phyloP scores from a whole-genome alignment of 1,284 basidiomycete species.

The Irpex sp. region DNA sequence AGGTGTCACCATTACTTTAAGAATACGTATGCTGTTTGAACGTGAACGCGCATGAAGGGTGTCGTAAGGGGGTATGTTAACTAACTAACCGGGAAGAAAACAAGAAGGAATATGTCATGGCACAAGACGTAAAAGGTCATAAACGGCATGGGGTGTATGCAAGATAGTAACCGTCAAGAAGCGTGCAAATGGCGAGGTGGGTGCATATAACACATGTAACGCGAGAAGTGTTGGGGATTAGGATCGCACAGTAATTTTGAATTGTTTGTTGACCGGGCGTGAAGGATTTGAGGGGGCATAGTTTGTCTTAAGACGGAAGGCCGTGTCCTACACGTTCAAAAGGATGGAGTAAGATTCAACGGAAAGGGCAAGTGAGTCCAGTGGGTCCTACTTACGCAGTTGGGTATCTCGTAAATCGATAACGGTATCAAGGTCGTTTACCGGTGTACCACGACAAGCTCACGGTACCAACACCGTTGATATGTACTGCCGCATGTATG shows the following conservation, averaged over 20 bases:
- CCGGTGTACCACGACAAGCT: constrained; percentile 68
- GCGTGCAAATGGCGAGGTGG: background rate
- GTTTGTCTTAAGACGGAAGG: background rate
- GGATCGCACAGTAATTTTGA: background rate
- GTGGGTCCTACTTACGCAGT: background rate
- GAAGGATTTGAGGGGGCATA: background rate
- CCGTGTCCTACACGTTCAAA: background rate
- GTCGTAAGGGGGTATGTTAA: background rate
- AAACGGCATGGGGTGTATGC: background rate
- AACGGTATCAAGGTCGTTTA: constrained; percentile 43
- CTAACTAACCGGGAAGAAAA: background rate
- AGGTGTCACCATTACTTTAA: background rate
- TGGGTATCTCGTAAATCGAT: background rate
- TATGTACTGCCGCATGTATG: constrained; percentile 64
- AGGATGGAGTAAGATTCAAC: background rate
- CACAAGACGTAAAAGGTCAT: background rate
- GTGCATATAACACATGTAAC: background rate
- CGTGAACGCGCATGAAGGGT: background rate
- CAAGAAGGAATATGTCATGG: background rate
- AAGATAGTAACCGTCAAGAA: background rate
- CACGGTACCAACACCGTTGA: constrained; percentile 69
- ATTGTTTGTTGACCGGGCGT: background rate
- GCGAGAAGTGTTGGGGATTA: background rate
- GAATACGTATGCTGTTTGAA: background rate
- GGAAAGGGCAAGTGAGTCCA: background rate